Conservation (phyloP, 768 basidiomycete genomes). For the Lentinula lateritia region DNA sequence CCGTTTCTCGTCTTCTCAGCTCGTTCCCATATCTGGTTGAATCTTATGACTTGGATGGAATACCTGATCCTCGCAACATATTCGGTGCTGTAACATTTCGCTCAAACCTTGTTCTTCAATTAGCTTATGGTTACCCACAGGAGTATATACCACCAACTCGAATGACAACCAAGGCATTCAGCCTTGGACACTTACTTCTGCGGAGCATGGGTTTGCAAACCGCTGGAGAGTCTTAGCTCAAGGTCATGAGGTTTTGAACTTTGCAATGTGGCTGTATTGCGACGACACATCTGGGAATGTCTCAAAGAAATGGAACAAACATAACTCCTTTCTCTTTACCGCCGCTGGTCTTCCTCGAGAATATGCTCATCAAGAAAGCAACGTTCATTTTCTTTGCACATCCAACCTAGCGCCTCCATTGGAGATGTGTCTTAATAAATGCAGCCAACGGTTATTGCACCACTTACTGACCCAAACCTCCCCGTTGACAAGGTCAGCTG, state of each 20-base stretch:
- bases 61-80: neutral
- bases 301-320: slow-evolving; percentile 24
- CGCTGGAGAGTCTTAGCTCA: neutral
- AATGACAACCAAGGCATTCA: neutral
- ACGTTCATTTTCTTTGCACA: slow-evolving; percentile 16
- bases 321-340: slow-evolving; percentile 20
- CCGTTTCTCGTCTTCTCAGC: slow-evolving; percentile 2
- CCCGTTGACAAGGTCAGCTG: neutral
- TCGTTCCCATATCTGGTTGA: slow-evolving; percentile 5
- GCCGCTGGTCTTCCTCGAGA: slow-evolving; percentile 14
- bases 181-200: neutral
- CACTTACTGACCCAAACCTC: no score
- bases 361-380: neutral
- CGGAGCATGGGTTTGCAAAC: neutral
- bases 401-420: slow-evolving; percentile 18
- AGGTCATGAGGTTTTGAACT: slow-evolving; percentile 6
- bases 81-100: neutral
- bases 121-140: neutral
- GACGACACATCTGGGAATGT: slow-evolving; percentile 23
- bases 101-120: no score
- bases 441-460: slow-evolving; percentile 14
- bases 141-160: neutral
- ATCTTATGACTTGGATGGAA: neutral
- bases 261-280: slow-evolving; percentile 17
- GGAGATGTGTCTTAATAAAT: slow-evolving; percentile 15